A percentile compares a stretch with the other conserved stretches of the same genome.
Conservation (phyloP, 2,329 filamentous ascomycete species). For the Alternaria atra region DNA sequence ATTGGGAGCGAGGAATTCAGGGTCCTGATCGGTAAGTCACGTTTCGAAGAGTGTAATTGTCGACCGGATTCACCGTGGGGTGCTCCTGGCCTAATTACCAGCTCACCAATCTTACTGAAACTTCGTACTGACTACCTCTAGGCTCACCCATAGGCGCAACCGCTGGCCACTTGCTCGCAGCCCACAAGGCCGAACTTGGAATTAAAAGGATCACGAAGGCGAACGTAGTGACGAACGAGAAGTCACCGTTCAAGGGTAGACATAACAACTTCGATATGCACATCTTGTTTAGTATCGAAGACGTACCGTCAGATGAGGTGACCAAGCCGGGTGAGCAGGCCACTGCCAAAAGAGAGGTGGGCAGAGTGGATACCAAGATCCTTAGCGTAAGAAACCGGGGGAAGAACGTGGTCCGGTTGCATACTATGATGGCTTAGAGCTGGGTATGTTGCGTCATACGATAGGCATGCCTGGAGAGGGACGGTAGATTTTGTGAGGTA, state of each 20-base stretch:
- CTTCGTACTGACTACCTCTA: not conserved
- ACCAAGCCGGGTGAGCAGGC: not conserved
- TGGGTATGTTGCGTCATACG: not conserved
- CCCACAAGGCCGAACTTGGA: slow-evolving; percentile 28
- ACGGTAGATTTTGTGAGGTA: not conserved
- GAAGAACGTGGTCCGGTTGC: slow-evolving; percentile 1
- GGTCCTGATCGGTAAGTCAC: slow-evolving; percentile 30
- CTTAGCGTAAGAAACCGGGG: not conserved
- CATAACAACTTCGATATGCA: slow-evolving; percentile 9
- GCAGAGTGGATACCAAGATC: not conserved
- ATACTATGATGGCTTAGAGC: slow-evolving; percentile 4
- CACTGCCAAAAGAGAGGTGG: not conserved
- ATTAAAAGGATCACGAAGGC: slow-evolving; percentile 27
- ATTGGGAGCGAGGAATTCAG: slow-evolving; percentile 23
- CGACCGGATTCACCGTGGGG: not conserved
- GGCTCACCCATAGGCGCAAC: slow-evolving; percentile 32
- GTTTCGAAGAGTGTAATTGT: not conserved
- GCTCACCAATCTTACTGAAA: not conserved
- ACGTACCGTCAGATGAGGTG: slow-evolving; percentile 16
- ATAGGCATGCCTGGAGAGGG: not conserved
- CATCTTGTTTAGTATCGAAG: slow-evolving; percentile 26
- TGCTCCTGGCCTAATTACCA: not conserved
- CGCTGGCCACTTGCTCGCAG: slow-evolving; percentile 21
- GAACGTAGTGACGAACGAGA: slow-evolving; percentile 18
- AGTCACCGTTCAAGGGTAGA: not conserved